A percentile compares a stretch with the other conserved stretches of the same genome.
Evolutionary conservation across 2,329 filamentous ascomycete species (phyloP).

Genomic region (Passalora sequoiae): DNA sequence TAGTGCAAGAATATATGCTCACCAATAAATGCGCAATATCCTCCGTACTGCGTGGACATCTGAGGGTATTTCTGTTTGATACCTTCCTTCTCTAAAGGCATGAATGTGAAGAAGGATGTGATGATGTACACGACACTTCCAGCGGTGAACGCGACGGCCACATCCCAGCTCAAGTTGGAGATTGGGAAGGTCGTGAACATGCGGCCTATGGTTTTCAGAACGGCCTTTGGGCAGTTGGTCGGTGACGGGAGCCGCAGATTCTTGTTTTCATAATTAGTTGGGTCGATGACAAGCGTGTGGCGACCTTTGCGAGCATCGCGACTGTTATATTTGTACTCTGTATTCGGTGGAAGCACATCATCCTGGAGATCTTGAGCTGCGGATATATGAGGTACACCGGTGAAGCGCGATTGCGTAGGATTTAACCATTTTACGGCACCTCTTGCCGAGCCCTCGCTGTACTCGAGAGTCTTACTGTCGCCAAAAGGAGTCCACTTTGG

Average conservation of each 20-base stretch:
- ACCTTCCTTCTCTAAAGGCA: slow-evolving; percentile 46
- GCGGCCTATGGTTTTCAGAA: neutral
- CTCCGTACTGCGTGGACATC: neutral
- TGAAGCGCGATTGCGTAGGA: slow-evolving; percentile 1
- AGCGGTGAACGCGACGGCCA: slow-evolving; percentile 50
- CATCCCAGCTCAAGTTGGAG: slow-evolving; percentile 27
- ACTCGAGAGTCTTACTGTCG: neutral
- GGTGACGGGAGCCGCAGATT: neutral
- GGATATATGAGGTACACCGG: neutral
- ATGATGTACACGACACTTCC: slow-evolving; percentile 42
- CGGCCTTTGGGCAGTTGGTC: neutral
- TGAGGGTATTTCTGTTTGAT: slow-evolving; percentile 14
- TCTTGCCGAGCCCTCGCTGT: neutral
- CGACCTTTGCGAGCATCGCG: slow-evolving; percentile 1
- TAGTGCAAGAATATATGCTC: neutral
- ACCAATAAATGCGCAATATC: neutral
- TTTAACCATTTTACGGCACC: neutral
- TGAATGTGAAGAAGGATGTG: slow-evolving; percentile 60
- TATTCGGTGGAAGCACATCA: neutral
- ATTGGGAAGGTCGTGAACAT: slow-evolving; percentile 43
- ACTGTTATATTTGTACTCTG: neutral
- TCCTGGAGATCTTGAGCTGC: neutral
- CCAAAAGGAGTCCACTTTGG: neutral
- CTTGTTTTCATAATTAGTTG: neutral
- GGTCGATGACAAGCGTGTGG: neutral